Evolutionary conservation across 176 grass and related monocot species (phyloP).

Genomic region (Elaeis guineensis): DNA sequence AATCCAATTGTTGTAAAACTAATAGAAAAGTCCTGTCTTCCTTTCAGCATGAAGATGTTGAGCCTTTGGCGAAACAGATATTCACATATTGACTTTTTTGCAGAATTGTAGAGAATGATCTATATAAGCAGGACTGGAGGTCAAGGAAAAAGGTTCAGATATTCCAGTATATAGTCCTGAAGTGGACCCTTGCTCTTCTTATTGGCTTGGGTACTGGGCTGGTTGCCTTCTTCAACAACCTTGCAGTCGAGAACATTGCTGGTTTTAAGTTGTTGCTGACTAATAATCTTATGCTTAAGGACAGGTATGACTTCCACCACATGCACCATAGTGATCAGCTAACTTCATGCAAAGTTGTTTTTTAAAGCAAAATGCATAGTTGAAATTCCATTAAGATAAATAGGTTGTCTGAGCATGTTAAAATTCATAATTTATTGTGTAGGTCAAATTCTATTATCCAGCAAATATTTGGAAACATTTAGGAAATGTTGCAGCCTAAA

Average conservation of each 20-base stretch:
- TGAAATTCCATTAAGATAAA: no score
- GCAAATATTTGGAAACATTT: no score
- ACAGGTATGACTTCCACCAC: slow-evolving; percentile 20
- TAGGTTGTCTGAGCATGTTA: no score
- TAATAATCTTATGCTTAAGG: slow-evolving; percentile 42
- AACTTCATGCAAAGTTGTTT: no score
- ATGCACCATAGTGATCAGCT: not conserved
- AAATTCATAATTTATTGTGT: no score
- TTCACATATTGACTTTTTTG: not conserved
- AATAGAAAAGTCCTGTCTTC: no score
- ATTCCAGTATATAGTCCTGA: slow-evolving; percentile 51
- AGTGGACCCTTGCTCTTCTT: slow-evolving; percentile 61
- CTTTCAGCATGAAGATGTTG: no score
- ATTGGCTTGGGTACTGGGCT: slow-evolving; percentile 39
- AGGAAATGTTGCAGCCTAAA: no score
- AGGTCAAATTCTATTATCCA: no score
- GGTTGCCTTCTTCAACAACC: slow-evolving; percentile 65
- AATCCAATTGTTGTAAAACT: no score
- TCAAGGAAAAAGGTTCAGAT: slow-evolving; percentile 45
- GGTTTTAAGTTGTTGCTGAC: slow-evolving; percentile 55
- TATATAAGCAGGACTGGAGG: slow-evolving; percentile 65
- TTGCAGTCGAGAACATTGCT: slow-evolving; percentile 67
- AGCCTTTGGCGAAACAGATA: no score
- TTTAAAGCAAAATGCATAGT: no score
- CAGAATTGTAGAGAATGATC: slow-evolving; percentile 68